phyloP scores from a whole-genome alignment of 495 filamentous ascomycete species.

The Podospora conica region DNA sequence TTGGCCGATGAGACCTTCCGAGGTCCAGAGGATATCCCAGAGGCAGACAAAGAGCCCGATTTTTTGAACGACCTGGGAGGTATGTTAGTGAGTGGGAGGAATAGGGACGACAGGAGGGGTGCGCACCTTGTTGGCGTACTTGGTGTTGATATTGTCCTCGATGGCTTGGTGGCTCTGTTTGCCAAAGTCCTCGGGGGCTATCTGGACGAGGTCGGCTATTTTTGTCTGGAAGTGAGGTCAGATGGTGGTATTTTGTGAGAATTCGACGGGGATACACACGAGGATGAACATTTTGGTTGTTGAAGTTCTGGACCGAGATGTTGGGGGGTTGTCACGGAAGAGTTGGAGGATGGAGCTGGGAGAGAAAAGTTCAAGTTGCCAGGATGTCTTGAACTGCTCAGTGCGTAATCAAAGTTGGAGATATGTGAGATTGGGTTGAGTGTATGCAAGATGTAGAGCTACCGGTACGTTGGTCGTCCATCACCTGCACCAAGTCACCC shows the following conservation, averaged over 20 bases:
- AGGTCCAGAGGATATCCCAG: conserved; percentile 77
- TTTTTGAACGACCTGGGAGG: conserved; percentile 47
- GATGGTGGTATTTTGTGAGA: background rate
- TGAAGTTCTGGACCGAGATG: background rate
- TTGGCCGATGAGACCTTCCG: conserved; percentile 88
- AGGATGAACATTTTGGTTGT: conserved; percentile 40
- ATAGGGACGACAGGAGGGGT: background rate
- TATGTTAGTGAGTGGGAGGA: background rate
- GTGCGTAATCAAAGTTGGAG: background rate
- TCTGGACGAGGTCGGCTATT: conserved; percentile 86
- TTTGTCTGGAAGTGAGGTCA: conserved; percentile 44
- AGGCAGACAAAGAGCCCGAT: conserved; percentile 88
- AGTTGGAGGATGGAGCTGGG: background rate
- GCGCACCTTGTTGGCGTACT: conserved; percentile 85
- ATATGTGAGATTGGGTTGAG: background rate
- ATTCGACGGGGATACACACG: conserved; percentile 16
- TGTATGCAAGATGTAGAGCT: background rate
- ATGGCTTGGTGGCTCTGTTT: conserved; percentile 72
- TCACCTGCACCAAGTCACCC: background rate
- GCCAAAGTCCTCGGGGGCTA: conserved; percentile 76
- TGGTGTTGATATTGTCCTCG: conserved; percentile 90
- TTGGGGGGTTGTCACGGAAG: background rate
- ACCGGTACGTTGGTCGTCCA: background rate
- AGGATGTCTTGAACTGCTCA: background rate
- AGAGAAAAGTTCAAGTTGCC: background rate